A percentile compares a stretch with the other conserved stretches of the same genome.
phyloP scores from a whole-genome alignment of 2,329 filamentous ascomycete genomes.

The Orbilia ellipsospora region DNA sequence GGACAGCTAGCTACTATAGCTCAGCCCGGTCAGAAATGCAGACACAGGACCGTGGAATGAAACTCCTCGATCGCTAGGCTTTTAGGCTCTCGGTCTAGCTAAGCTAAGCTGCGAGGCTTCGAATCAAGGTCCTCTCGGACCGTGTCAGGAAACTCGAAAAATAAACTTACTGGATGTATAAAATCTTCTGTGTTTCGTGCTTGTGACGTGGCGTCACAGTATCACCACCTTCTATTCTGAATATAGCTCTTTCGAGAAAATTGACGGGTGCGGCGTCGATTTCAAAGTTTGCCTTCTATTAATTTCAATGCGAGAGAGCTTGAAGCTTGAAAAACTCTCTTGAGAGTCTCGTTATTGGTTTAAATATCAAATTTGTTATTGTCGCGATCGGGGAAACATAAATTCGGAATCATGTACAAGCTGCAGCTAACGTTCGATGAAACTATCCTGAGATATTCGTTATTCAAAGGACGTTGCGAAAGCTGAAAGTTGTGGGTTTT shows the following conservation, averaged over 20 bases:
- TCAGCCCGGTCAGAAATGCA: conserved; percentile 44
- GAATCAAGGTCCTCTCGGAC: conserved; percentile 6
- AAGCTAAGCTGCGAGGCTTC: conserved; percentile 32
- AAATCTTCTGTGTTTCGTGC: conserved; percentile 20
- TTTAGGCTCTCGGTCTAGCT: not conserved
- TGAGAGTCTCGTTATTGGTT: not conserved
- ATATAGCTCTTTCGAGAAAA: not conserved
- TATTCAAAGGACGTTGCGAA: not conserved
- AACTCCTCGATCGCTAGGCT: too few relatives aligned
- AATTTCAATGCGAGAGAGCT: not conserved
- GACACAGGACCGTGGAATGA: conserved; percentile 32
- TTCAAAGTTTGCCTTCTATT: not conserved
- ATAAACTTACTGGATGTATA: conserved; percentile 28
- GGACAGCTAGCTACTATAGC: conserved; percentile 2
- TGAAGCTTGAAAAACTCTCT: not conserved
- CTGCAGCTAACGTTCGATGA: conserved; percentile 10
- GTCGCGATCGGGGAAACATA: conserved; percentile 33
- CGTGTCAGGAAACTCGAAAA: conserved; percentile 14
- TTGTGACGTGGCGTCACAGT: conserved; percentile 54
- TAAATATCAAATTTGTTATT: conserved; percentile 9
- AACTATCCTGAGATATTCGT: not conserved
- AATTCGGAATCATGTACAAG: not conserved
- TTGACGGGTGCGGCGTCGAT: not conserved
- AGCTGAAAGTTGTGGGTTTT: conserved; percentile 4
- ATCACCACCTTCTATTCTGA: conserved; percentile 25